A percentile compares a stretch with the other conserved stretches of the same genome.
phyloP scores from a whole-genome alignment of 257 asterid species.

The Lithospermum erythrorhizon region DNA sequence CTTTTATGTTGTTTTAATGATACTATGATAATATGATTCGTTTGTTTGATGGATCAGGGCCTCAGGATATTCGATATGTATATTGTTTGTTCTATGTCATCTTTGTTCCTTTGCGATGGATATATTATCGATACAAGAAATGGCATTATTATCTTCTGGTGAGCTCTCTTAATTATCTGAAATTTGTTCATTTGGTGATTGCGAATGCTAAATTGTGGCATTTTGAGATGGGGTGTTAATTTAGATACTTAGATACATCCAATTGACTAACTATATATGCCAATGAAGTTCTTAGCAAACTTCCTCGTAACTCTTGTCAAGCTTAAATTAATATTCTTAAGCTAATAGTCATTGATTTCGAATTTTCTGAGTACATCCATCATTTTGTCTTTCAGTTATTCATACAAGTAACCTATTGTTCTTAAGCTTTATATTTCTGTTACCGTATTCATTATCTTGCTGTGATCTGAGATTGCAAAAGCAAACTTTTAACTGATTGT shows the following conservation, averaged over 20 bases:
- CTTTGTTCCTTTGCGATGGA: slow-evolving; percentile 97
- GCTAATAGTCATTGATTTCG: background rate
- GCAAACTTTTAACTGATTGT: slow-evolving; percentile 3
- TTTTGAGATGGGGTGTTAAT: background rate
- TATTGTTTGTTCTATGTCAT: slow-evolving; percentile 76
- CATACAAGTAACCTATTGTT: background rate
- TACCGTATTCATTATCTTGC: background rate
- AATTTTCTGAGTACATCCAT: background rate
- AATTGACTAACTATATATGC: background rate
- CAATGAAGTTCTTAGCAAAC: background rate
- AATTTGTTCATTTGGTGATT: background rate
- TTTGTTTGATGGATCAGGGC: slow-evolving; percentile 50
- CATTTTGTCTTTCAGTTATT: no score
- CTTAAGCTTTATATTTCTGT: background rate
- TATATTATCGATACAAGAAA: slow-evolving; percentile 89
- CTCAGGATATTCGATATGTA: slow-evolving; percentile 76
- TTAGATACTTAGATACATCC: background rate
- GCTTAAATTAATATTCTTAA: no score
- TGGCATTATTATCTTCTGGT: slow-evolving; percentile 99
- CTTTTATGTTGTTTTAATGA: background rate
- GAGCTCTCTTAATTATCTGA: slow-evolving; percentile 12
- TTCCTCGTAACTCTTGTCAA: background rate
- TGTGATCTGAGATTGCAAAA: background rate
- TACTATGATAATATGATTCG: slow-evolving; percentile 7
- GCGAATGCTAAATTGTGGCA: background rate